Conservation (phyloP, 108 stramenopile species). For the Cyclotella cryptica region DNA sequence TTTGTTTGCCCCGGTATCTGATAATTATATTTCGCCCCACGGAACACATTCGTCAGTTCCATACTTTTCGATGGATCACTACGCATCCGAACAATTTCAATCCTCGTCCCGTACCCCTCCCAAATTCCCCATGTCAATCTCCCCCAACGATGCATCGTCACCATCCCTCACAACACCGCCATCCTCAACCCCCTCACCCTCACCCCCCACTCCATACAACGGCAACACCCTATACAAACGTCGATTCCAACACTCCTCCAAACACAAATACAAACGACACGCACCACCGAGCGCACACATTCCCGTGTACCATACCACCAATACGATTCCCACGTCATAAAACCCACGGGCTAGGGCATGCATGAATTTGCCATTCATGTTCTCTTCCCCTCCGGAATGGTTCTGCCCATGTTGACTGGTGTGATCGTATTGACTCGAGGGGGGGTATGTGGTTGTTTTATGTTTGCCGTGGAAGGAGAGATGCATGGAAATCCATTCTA, state of each 20-base stretch:
- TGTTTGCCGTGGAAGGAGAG: background rate
- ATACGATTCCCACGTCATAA: constrained; percentile 5
- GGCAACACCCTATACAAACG: constrained; percentile 11
- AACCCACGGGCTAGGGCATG: constrained; percentile 17
- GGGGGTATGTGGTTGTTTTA: background rate
- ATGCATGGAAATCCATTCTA: constrained; percentile 4
- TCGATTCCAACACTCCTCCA: constrained; percentile 6
- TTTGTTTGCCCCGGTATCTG: too few species aligned
- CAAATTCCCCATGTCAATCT: constrained; percentile 1
- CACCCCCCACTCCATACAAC: background rate
- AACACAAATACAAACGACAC: constrained; percentile 13
- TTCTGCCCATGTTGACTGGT: too few species aligned
- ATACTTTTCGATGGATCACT: too few species aligned
- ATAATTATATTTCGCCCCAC: too few species aligned
- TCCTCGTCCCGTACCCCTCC: background rate
- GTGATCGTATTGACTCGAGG: background rate
- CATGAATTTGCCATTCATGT: background rate
- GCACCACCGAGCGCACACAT: constrained; percentile 17
- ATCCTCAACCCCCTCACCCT: background rate
- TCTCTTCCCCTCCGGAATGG: background rate
- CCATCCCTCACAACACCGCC: background rate
- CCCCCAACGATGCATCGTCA: background rate
- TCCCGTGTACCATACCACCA: background rate
- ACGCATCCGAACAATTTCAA: background rate
- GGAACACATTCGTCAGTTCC: too few species aligned